Evolutionary conservation across 192 early-diverging fungal genomes (phyloP), one percentile per base, ranked within the genome.

Genomic region (Oehlia diaphana): DNA sequence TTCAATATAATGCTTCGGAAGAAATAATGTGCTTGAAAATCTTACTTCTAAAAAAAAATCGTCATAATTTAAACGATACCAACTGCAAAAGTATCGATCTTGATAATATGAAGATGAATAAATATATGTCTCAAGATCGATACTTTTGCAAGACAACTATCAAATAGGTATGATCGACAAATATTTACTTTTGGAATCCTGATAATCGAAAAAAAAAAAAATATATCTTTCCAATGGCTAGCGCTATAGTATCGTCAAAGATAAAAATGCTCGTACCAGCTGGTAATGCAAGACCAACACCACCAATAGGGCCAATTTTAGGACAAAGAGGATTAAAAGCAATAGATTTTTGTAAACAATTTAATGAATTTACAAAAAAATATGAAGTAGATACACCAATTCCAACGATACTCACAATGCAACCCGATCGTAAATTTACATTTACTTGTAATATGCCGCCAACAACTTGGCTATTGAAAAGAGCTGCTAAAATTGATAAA

Each of bases 311-410:
- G 31, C 96, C 97, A 53, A 96, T 95, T 6, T 91, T 99, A 19
- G 97, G 97, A 83, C 95, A 96, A 81, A 93, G 95, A 62, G 97
- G 97, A 83, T 94, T 99, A 68, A 98, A 98, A 84, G 92, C 95
- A 49, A 98, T 99, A 89, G 97, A 99, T 83, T 99, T 99, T 84
- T 97, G 96, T 87, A 97, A 97, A 87, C 92, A 92, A 82, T 99
- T 99, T 88, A 99, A 96, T 88, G 97, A 98, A 86, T 89, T 92
- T 44, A 97, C 97, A 76, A 97, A 97, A 84, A 87, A 95, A 74
- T 86, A 92, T 83, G 84, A 90, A 28, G 82, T 88, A 39, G 93
- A 92, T 23, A 95, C 95, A 28, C 97, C 96, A 49, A 91, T 96
- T 63, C 93, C 95, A 1, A 92, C 93, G 9, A 84, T 89, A 31